Percentiles rank a stretch among this genome's conserved stretches.
phyloP scores from a whole-genome alignment of 176 grass and related monocot genomes.

The Oryza meridionalis region DNA sequence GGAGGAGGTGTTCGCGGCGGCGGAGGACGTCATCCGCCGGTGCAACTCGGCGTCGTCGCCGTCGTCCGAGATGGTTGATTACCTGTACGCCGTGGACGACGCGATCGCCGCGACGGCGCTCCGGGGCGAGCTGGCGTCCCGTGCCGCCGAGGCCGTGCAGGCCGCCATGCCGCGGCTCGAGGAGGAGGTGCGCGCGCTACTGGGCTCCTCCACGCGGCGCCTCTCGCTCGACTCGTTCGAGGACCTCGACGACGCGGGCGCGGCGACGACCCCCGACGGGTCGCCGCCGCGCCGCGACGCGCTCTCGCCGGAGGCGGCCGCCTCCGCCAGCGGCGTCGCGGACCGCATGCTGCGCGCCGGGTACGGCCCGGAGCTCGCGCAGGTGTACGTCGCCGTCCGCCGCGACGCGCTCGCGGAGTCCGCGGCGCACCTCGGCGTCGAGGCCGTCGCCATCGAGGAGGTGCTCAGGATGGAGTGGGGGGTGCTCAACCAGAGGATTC shows the following conservation, averaged over 20 bases:
- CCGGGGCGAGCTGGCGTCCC: constrained; percentile 17
- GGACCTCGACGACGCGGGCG: constrained; percentile 27
- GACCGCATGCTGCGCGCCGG: constrained; percentile 63
- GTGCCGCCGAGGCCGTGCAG: constrained; percentile 67
- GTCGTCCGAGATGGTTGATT: constrained; percentile 24
- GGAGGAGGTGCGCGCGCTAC: constrained; percentile 74
- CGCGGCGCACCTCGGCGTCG: constrained; percentile 53
- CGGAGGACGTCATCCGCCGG: constrained; percentile 47
- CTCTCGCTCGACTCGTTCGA: constrained; percentile 48
- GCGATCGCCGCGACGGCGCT: constrained; percentile 57
- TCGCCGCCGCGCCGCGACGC: constrained; percentile 32
- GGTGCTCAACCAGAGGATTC: constrained; percentile 68
- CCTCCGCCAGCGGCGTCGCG: constrained; percentile 47
- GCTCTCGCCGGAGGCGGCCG: constrained; percentile 37
- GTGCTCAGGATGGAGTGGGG: constrained; percentile 73
- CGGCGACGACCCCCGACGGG: constrained; percentile 23
- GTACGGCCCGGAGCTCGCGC: constrained; percentile 74
- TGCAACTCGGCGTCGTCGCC: background rate
- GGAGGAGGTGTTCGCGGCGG: constrained; percentile 42
- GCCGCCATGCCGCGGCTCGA: constrained; percentile 73
- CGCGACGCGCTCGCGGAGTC: constrained; percentile 65
- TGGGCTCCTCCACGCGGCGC: constrained; percentile 38
- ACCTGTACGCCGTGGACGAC: constrained; percentile 55
- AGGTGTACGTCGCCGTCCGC: constrained; percentile 63
- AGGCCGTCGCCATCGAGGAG: constrained; percentile 72